Evolutionary conservation across 169 alveolate species (phyloP).

Genomic region (Neospora caninum): DNA sequence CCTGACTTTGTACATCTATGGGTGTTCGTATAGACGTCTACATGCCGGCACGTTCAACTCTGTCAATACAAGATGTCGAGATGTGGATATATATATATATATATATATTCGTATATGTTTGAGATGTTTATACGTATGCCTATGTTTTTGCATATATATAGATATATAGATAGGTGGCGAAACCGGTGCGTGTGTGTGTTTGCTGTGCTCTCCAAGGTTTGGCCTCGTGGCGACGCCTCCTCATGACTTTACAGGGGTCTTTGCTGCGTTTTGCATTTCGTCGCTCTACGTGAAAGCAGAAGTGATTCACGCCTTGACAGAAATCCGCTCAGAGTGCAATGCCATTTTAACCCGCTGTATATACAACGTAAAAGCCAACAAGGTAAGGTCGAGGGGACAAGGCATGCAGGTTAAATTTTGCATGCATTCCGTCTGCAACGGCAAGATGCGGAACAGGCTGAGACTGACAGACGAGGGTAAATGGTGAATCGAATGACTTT

Average conservation of each 20-base stretch:
- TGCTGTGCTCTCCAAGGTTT: constrained; percentile 68
- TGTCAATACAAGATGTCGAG: no score
- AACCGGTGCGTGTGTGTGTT: no score
- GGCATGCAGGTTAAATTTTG: not conserved
- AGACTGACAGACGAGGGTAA: no score
- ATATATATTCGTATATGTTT: no score
- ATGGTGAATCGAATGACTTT: no score
- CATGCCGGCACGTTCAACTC: no score
- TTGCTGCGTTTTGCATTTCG: constrained; percentile 87
- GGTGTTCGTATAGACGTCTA: no score
- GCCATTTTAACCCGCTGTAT: constrained; percentile 79
- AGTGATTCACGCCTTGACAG: constrained; percentile 87
- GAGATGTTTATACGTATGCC: no score
- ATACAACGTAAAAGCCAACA: constrained; percentile 78
- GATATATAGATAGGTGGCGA: no score
- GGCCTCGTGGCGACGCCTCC: constrained; percentile 87
- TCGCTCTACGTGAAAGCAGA: constrained; percentile 89
- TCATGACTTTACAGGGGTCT: constrained; percentile 87
- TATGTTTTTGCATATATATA: no score
- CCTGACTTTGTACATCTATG: no score
- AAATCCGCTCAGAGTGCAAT: constrained; percentile 88
- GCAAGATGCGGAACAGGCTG: not conserved
- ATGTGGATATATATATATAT: no score
- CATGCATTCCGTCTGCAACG: not conserved
- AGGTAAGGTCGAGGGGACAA: constrained; percentile 37